Conservation (phyloP, 345 rosid species). For the Crucihimalaya himalaica region DNA sequence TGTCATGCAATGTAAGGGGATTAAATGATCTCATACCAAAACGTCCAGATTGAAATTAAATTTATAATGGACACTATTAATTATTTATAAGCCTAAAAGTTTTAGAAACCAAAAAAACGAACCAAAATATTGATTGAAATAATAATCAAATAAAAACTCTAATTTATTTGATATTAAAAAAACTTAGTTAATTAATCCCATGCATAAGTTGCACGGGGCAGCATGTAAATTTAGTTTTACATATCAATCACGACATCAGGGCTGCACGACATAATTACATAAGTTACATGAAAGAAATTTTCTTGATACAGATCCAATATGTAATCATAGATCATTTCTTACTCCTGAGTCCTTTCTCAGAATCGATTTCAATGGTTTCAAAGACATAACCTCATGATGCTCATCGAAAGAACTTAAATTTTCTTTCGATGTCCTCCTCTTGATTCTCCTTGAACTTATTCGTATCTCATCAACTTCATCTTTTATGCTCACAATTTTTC, state of each 20-base stretch:
- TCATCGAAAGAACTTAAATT: slow-evolving; percentile 29
- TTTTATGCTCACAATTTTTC: slow-evolving; percentile 35
- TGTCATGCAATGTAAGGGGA: too few species aligned
- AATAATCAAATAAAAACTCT: too few species aligned
- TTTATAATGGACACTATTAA: too few species aligned
- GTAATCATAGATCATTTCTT: not conserved
- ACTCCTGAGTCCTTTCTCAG: slow-evolving; percentile 27
- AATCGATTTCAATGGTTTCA: slow-evolving; percentile 40
- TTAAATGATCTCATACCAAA: too few species aligned
- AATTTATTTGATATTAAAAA: too few species aligned
- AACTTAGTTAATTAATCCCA: not conserved
- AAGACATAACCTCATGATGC: slow-evolving; percentile 10
- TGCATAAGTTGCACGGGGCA: not conserved
- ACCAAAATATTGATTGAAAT: too few species aligned
- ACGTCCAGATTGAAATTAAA: too few species aligned
- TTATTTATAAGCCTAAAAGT: too few species aligned
- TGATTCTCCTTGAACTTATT: slow-evolving; percentile 38
- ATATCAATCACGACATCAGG: not conserved
- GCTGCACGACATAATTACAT: not conserved
- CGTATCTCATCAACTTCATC: slow-evolving; percentile 35
- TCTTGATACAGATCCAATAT: not conserved
- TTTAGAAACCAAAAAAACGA: too few species aligned
- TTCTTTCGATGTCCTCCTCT: slow-evolving; percentile 31
- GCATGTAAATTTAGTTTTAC: not conserved
- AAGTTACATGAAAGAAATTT: not conserved